Evolutionary conservation across 495 filamentous ascomycete species (phyloP).

Genomic region (Bacidia rubella): DNA sequence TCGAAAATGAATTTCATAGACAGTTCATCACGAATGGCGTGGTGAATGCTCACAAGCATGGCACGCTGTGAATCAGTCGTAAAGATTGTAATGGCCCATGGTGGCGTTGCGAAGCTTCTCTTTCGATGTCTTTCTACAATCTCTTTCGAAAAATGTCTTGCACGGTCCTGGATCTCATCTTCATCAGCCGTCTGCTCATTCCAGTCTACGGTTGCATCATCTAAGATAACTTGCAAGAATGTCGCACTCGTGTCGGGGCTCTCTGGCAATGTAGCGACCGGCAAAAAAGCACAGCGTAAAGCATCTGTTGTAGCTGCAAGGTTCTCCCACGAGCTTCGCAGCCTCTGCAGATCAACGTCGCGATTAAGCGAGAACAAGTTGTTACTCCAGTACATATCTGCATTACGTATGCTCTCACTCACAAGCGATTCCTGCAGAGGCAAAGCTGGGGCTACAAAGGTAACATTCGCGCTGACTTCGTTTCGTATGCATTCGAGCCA

Average conservation of each 20-base stretch:
- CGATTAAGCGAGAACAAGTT: conserved; percentile 28
- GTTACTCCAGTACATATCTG: conserved; percentile 27
- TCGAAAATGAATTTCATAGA: conserved; percentile 22
- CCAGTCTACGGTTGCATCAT: conserved; percentile 21
- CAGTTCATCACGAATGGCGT: conserved; percentile 25
- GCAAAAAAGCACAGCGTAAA: conserved; percentile 52
- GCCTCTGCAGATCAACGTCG: conserved; percentile 34
- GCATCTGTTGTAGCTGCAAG: conserved; percentile 48
- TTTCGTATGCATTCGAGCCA: conserved; percentile 13
- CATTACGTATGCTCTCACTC: conserved; percentile 24
- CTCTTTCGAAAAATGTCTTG: conserved; percentile 11
- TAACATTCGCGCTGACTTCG: conserved; percentile 14
- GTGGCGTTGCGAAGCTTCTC: conserved; percentile 19
- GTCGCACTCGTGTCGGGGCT: conserved; percentile 4
- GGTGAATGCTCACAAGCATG: conserved; percentile 26
- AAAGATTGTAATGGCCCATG: conserved; percentile 25
- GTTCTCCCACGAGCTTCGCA: conserved; percentile 45
- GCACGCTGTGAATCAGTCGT: conserved; percentile 9
- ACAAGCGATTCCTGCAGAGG: conserved; percentile 27
- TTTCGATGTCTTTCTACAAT: conserved; percentile 20
- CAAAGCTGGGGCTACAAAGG: conserved; percentile 17
- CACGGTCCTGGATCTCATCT: conserved; percentile 6
- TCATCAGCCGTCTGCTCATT: conserved; percentile 11
- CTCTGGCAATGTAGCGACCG: conserved; percentile 16
- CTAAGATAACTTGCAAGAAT: conserved; percentile 24